Conservation (phyloP, 2,329 filamentous ascomycete genomes). For the Pseudohalonectria lignicola region DNA sequence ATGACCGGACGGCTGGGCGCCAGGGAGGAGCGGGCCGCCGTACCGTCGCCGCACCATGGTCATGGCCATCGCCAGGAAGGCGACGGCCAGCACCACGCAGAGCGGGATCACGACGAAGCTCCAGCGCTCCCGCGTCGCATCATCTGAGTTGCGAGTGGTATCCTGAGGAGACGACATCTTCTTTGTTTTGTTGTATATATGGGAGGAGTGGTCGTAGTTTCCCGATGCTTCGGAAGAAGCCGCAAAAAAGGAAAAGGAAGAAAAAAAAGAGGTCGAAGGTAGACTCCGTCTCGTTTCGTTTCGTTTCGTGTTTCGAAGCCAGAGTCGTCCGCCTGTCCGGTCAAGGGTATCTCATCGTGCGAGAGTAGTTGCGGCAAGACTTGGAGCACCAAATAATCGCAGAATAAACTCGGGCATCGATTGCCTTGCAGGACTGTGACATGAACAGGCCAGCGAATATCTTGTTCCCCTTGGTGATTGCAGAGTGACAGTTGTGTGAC, state of each 20-base stretch:
- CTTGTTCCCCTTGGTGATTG: no score
- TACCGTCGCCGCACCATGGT: slow-evolving; percentile 1
- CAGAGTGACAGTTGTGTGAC: no score
- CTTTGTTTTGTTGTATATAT: not conserved
- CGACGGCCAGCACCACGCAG: slow-evolving; percentile 3
- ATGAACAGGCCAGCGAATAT: no score
- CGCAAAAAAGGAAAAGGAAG: not conserved
- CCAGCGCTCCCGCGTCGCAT: slow-evolving; percentile 1
- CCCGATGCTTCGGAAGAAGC: no score
- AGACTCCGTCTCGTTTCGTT: no score
- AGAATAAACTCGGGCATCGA: no score
- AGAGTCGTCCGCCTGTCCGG: no score
- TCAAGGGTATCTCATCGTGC: no score
- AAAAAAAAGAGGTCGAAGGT: not conserved
- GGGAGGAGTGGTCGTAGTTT: not conserved
- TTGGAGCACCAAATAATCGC: no score
- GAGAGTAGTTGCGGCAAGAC: no score
- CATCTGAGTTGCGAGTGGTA: not conserved
- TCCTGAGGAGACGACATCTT: not conserved
- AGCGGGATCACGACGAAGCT: slow-evolving; percentile 6
- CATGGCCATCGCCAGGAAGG: not conserved
- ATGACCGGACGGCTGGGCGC: not conserved
- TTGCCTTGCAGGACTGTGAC: no score
- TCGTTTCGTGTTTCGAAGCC: no score
- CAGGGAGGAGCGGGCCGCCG: not conserved